Percentiles rank a stretch among this genome's conserved stretches.
Evolutionary conservation across 495 filamentous ascomycete genomes (phyloP).

Genomic region (Aspergillus heteromorphus): DNA sequence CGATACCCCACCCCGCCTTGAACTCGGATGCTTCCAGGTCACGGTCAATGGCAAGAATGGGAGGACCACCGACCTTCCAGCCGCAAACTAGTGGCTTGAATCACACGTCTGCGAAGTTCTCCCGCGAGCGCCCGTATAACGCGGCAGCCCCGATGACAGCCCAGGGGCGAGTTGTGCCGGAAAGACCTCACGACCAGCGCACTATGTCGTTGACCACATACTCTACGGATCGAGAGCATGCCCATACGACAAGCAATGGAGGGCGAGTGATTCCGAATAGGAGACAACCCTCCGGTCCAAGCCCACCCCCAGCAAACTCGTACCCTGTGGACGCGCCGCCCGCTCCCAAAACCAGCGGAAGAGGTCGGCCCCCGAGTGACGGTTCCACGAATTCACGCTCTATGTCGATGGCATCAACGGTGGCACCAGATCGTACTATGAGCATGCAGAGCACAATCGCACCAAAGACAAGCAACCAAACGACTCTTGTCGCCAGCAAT

Average conservation of each 20-base stretch:
- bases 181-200: slow-evolving; percentile 77
- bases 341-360: slow-evolving; percentile 22
- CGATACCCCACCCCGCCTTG: slow-evolving; percentile 59
- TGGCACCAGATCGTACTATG: slow-evolving; percentile 48
- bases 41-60: slow-evolving; percentile 77
- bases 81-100: slow-evolving; percentile 61
- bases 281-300: slow-evolving; percentile 51
- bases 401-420: slow-evolving; percentile 89
- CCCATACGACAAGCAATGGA: slow-evolving; percentile 75
- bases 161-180: slow-evolving; percentile 84
- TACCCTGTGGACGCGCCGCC: slow-evolving; percentile 23
- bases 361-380: slow-evolving; percentile 38
- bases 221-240: slow-evolving; percentile 66
- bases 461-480: slow-evolving; percentile 25
- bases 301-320: slow-evolving; percentile 16
- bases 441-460: slow-evolving; percentile 40
- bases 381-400: slow-evolving; percentile 47
- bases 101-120: slow-evolving; percentile 62
- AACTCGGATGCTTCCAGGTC: slow-evolving; percentile 84
- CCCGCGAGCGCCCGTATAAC: slow-evolving; percentile 70
- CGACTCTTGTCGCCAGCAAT: slow-evolving; percentile 41
- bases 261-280: slow-evolving; percentile 73
- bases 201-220: slow-evolving; percentile 95
- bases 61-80: slow-evolving; percentile 61
- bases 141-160: slow-evolving; percentile 66